A percentile compares a stretch with the other conserved stretches of the same genome.
These are phyloP conservation scores for Alternaria alternata DNA, from an alignment of 2,329 filamentous ascomycete species.

Conservation along the genomic window DNA sequence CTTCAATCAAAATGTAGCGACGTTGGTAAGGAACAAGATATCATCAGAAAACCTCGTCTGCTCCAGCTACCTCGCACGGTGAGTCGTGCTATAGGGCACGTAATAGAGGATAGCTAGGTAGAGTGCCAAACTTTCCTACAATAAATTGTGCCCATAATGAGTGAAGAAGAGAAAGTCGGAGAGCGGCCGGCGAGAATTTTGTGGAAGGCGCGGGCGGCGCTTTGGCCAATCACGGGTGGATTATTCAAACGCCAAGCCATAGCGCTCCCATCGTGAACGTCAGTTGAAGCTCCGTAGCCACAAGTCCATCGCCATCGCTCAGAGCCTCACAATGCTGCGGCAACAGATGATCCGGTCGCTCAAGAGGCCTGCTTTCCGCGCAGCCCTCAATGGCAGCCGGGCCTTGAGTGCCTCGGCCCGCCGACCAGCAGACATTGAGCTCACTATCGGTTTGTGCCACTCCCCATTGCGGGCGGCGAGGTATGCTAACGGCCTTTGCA, in stretches of 20 bases:
- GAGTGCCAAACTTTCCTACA: slow-evolving; percentile 65
- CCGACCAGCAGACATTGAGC: slow-evolving; percentile 90
- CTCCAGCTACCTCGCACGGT: slow-evolving; percentile 71
- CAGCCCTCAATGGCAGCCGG: slow-evolving; percentile 69
- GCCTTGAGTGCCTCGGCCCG: slow-evolving; percentile 81
- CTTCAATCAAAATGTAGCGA: slow-evolving; percentile 59
- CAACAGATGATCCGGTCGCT: slow-evolving; percentile 70
- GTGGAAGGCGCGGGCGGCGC: slow-evolving; percentile 27
- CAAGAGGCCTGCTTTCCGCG: slow-evolving; percentile 63
- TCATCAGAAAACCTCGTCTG: slow-evolving; percentile 66
- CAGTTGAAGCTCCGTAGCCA: slow-evolving; percentile 33
- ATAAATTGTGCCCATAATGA: slow-evolving; percentile 72
- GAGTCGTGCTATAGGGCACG: slow-evolving; percentile 66
- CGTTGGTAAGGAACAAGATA: slow-evolving; percentile 72
- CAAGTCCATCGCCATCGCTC: slow-evolving; percentile 40
- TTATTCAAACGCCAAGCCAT: slow-evolving; percentile 30
- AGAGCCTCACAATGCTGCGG: slow-evolving; percentile 64
- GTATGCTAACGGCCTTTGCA: slow-evolving; percentile 55
- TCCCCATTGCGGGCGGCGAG: slow-evolving; percentile 23
- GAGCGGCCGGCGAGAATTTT: slow-evolving; percentile 35
- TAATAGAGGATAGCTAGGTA: slow-evolving; percentile 68
- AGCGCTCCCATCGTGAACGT: slow-evolving; percentile 33
- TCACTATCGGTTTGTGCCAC: slow-evolving; percentile 82
- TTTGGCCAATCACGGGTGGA: slow-evolving; percentile 45
- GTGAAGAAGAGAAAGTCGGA: slow-evolving; percentile 53